Conservation (phyloP, 306 rosid species). For the Glycine tomentella region DNA sequence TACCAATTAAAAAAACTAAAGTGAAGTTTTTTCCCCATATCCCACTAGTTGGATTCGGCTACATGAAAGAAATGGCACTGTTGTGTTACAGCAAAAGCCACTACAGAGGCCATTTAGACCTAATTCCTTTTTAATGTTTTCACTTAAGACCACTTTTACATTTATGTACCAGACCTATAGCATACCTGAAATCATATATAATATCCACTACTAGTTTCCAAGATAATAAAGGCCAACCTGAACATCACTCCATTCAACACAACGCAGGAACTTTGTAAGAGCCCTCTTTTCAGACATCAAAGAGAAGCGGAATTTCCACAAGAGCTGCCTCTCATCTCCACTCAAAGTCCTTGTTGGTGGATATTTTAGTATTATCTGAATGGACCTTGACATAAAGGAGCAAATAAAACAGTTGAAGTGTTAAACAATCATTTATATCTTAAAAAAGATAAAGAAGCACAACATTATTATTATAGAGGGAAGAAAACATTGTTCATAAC, state of each 20-base stretch:
- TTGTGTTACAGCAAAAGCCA: too few relatives aligned
- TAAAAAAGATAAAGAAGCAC: slow-evolving; percentile 19
- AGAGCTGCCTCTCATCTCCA: slow-evolving; percentile 97
- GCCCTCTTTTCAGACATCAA: slow-evolving; percentile 99
- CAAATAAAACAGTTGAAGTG: slow-evolving; percentile 27
- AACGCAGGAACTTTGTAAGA: slow-evolving; percentile 93
- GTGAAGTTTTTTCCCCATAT: too few relatives aligned
- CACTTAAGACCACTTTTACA: too few relatives aligned
- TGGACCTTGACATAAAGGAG: slow-evolving; percentile 65
- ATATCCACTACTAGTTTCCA: neutral
- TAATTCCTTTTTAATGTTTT: too few relatives aligned
- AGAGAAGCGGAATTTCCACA: slow-evolving; percentile 99
- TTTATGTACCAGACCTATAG: too few relatives aligned
- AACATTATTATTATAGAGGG: neutral
- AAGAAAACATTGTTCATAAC: neutral
- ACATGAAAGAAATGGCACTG: too few relatives aligned
- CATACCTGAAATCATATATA: slow-evolving; percentile 30
- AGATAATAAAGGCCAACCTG: slow-evolving; percentile 65
- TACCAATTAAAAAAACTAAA: too few relatives aligned
- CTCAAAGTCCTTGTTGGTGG: slow-evolving; percentile 97
- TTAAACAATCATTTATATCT: slow-evolving; percentile 23
- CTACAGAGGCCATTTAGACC: too few relatives aligned
- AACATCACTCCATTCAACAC: slow-evolving; percentile 99
- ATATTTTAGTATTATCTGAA: slow-evolving; percentile 87
- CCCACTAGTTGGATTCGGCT: too few relatives aligned